Evolutionary conservation across 1,139 yeast species (phyloP).

Genomic region (Hanseniaspora gamundiae): DNA sequence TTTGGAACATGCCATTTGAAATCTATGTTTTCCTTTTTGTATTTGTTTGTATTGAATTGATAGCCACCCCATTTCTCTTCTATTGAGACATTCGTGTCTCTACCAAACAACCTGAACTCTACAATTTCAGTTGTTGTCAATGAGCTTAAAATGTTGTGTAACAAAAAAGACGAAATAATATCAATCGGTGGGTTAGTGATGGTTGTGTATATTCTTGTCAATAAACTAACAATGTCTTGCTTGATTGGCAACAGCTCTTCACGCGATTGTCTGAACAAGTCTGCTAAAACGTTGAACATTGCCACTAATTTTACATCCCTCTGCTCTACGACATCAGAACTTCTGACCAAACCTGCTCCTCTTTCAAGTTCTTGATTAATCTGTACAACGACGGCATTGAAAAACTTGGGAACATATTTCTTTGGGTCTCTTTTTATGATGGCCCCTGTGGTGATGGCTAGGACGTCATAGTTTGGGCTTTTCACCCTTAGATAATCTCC

Average conservation of each 20-base stretch:
- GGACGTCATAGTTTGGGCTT: constrained; percentile 22
- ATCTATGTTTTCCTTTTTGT: constrained; percentile 32
- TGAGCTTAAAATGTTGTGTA: constrained; percentile 58
- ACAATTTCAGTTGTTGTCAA: constrained; percentile 46
- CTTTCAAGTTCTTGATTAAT: constrained; percentile 64
- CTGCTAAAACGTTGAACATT: constrained; percentile 60
- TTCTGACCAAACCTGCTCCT: constrained; percentile 72
- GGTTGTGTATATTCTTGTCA: constrained; percentile 40
- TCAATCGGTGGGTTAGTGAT: constrained; percentile 59
- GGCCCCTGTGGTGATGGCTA: constrained; percentile 57
- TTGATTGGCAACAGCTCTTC: constrained; percentile 33
- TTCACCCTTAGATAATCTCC: constrained; percentile 40
- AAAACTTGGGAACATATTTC: constrained; percentile 27
- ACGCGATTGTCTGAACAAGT: constrained; percentile 61
- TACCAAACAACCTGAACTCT: constrained; percentile 43
- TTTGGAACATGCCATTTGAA: constrained; percentile 73
- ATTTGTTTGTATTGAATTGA: constrained; percentile 39
- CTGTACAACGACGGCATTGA: constrained; percentile 19
- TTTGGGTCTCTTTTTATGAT: constrained; percentile 42
- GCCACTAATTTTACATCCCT: constrained; percentile 70
- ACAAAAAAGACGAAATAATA: constrained; percentile 32
- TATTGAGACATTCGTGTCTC: constrained; percentile 26
- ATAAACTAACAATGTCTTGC: constrained; percentile 37
- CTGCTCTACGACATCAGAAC: constrained; percentile 56
- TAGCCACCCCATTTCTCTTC: constrained; percentile 64